Evolutionary conservation across 495 filamentous ascomycete species (phyloP).

Genomic region (Penicillium atrosanguineum): DNA sequence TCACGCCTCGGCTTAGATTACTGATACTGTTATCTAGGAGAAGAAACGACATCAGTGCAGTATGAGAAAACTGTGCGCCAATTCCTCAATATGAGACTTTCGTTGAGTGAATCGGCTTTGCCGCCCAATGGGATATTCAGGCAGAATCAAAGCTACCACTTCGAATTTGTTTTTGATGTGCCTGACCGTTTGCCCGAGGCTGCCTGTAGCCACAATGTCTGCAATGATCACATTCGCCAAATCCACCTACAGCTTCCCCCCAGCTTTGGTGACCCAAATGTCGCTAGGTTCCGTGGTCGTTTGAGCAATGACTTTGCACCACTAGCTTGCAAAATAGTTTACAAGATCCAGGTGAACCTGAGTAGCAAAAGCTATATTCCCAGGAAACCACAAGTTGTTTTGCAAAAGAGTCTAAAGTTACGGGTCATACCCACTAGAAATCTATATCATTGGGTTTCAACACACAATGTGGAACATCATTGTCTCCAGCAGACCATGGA

Average conservation of each 20-base stretch:
- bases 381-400: slow-evolving; percentile 16
- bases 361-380: slow-evolving; percentile 52
- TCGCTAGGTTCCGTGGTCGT: slow-evolving; percentile 28
- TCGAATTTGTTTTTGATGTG: slow-evolving; percentile 74
- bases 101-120: slow-evolving; percentile 35
- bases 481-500: no score
- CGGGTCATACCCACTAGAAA: slow-evolving; percentile 36
- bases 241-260: slow-evolving; percentile 70
- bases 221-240: slow-evolving; percentile 48
- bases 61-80: no score
- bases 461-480: no score
- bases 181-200: slow-evolving; percentile 59
- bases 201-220: slow-evolving; percentile 29
- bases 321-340: slow-evolving; percentile 62
- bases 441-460: neutral
- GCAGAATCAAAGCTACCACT: slow-evolving; percentile 53
- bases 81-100: no score
- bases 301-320: slow-evolving; percentile 66
- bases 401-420: slow-evolving; percentile 45
- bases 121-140: slow-evolving; percentile 59
- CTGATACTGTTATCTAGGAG: no score
- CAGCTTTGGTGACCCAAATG: slow-evolving; percentile 54
- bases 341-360: slow-evolving; percentile 55
- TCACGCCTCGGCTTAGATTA: no score
- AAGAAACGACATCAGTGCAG: no score